Evolutionary conservation across 2,329 filamentous ascomycete species (phyloP), one percentile per base, ranked within the genome.

Genomic region (Apiospora malaysiana): DNA sequence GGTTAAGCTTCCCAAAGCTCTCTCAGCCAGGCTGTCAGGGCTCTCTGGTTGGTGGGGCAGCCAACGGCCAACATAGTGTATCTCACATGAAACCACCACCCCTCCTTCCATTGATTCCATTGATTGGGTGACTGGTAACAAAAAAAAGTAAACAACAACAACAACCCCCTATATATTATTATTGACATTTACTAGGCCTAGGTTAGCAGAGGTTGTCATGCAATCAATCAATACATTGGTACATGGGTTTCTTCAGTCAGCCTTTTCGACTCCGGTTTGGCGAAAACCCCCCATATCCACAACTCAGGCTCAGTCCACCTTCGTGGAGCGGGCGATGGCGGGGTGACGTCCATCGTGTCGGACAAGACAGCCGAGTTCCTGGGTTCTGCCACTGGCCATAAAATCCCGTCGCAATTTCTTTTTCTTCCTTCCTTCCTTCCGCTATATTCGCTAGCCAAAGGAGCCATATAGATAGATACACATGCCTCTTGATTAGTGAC

Each of bases 131-230:
- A 21, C 37, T 21, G 10, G 5, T 18, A 18, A 18, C 2, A 9
- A 40, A n/a, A 63, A 21, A 40, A 32, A 63, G 56, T 63, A 63
- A 63, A 63, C 32, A 63, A 63, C 56, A 14, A 49, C 46, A n/a
- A 21, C 43, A 27, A 25, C 23, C 23, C 1, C 10, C 16, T 25
- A 27, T 51, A 25, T 14, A 56, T 32, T 56, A 32, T 56, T 56
- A 51, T 51, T 51, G 47, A 14, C 25, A 14, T 32, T n/a, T n/a
- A n/a, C n/a, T n/a, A n/a, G n/a, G n/a, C 32, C 32, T 4, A n/a
- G 1, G 3, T 12, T 23, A 16, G 2, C 4, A 51, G 49, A 18
- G 49, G 23, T 56, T 56, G 49, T 56, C 14, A 27, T 27, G 25
- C 12, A 14, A 56, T 51, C 8, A 4, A 32, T 32, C 32, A 32